These are phyloP conservation scores for Termitomyces sp. DNA, from an alignment of 768 basidiomycete species.

Conservation along the genomic window DNA sequence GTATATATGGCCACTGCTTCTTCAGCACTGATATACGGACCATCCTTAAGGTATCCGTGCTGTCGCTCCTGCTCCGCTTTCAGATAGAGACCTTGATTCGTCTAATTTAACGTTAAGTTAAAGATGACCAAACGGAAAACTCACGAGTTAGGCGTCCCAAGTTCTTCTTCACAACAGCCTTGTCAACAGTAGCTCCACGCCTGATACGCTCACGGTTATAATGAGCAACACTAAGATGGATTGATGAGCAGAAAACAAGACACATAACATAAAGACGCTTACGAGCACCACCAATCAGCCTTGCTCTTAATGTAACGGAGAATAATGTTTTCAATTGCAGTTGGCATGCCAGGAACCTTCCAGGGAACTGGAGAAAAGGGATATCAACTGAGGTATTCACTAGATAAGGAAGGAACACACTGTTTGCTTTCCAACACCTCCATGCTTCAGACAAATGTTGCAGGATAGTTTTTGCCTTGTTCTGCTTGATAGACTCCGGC, in stretches of 20 bases:
- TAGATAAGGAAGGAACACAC: slow-evolving; percentile 29
- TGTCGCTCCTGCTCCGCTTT: slow-evolving; percentile 99
- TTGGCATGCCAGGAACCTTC: slow-evolving; percentile 99
- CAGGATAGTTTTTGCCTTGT: slow-evolving; percentile 99
- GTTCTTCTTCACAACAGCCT: slow-evolving; percentile 99
- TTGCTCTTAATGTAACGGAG: slow-evolving; percentile 99
- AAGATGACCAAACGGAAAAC: slow-evolving; percentile 16
- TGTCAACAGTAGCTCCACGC: slow-evolving; percentile 95
- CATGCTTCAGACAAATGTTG: slow-evolving; percentile 98
- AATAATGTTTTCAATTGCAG: slow-evolving; percentile 99
- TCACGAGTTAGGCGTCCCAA: slow-evolving; percentile 92
- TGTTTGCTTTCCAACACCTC: slow-evolving; percentile 96
- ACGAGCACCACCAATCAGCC: slow-evolving; percentile 98
- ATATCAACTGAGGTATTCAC: slow-evolving; percentile 1
- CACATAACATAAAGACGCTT: slow-evolving; percentile 22
- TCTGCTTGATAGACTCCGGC: slow-evolving; percentile 99
- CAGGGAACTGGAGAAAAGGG: slow-evolving; percentile 66
- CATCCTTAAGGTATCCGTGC: slow-evolving; percentile 98
- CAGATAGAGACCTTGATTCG: slow-evolving; percentile 67
- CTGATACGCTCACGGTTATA: slow-evolving; percentile 98
- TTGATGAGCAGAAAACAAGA: neutral
- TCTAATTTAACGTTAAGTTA: slow-evolving; percentile 7
- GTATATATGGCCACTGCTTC: slow-evolving; percentile 99
- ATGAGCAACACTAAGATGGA: slow-evolving; percentile 70
- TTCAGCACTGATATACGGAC: slow-evolving; percentile 97